Evolutionary conservation across 345 rosid species (phyloP).

Genomic region (Corchorus capsularis): DNA sequence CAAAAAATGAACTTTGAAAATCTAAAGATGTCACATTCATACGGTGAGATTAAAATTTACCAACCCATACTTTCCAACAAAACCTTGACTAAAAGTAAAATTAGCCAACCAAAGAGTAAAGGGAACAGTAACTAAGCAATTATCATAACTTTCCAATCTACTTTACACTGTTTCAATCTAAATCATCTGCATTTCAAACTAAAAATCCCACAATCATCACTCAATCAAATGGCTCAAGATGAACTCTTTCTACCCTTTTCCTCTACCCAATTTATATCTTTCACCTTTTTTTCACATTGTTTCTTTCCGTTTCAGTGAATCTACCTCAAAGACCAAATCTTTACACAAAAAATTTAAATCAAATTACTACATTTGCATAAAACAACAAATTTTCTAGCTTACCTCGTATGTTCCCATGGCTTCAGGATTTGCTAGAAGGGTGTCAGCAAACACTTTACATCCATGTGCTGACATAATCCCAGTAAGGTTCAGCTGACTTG

Average conservation of each 20-base stretch:
- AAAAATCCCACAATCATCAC: neutral
- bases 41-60: neutral
- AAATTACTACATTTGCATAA: neutral
- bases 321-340: neutral
- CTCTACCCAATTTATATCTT: neutral
- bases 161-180: neutral
- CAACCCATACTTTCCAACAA: neutral
- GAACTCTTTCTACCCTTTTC: conserved; percentile 14
- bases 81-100: neutral
- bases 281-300: neutral
- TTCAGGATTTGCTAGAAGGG: conserved; percentile 55
- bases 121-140: neutral
- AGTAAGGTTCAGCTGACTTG: conserved; percentile 67
- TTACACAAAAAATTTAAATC: neutral
- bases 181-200: neutral
- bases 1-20: neutral
- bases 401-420: conserved; percentile 75
- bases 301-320: neutral
- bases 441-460: conserved; percentile 83
- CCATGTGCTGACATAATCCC: conserved; percentile 88
- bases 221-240: conserved; percentile 88
- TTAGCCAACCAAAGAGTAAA: neutral
- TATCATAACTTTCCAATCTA: neutral
- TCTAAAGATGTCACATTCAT: conserved; percentile 6
- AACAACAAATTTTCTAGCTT: neutral